A percentile compares a stretch with the other conserved stretches of the same genome.
Conservation (phyloP, 2,329 filamentous ascomycete species). For the Fragosphaeria purpurea region DNA sequence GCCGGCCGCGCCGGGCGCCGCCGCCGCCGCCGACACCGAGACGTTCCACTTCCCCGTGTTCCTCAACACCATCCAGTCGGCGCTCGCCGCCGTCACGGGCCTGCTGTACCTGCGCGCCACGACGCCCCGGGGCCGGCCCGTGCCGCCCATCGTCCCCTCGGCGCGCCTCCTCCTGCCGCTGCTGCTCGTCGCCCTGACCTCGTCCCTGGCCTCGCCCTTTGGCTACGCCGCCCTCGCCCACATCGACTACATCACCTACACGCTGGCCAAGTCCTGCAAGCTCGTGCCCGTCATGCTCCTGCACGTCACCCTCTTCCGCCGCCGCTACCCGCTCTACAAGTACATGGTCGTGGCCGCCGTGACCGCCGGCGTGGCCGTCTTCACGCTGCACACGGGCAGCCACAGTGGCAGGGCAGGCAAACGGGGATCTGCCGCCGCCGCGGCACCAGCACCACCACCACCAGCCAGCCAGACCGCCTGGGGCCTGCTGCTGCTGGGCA, state of each 20-base stretch:
- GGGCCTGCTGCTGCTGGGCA: conserved; percentile 70
- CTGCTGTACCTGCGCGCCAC: conserved; percentile 67
- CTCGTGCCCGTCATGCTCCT: conserved; percentile 97
- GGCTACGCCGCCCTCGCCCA: conserved; percentile 87
- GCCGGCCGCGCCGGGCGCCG: conserved; percentile 12
- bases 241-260: conserved; percentile 96
- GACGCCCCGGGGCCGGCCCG: conserved; percentile 39
- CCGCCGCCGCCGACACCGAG: conserved; percentile 44
- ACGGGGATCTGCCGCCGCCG: conserved; percentile 23
- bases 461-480: conserved; percentile 53
- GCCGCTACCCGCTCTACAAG: conserved; percentile 88
- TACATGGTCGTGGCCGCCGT: conserved; percentile 88
- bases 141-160: conserved; percentile 66
- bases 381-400: conserved; percentile 73
- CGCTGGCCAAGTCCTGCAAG: conserved; percentile 96
- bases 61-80: conserved; percentile 89
- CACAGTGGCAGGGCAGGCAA: conserved; percentile 36
- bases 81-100: conserved; percentile 75
- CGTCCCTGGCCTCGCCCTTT: conserved; percentile 85
- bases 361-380: conserved; percentile 84
- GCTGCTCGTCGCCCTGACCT: conserved; percentile 75
- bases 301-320: conserved; percentile 84
- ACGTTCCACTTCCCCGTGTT: conserved; percentile 91
- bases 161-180: conserved; percentile 65
- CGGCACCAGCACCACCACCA: background rate